Conservation (phyloP, 306 rosid species). For the Aeschynomene evenia region DNA sequence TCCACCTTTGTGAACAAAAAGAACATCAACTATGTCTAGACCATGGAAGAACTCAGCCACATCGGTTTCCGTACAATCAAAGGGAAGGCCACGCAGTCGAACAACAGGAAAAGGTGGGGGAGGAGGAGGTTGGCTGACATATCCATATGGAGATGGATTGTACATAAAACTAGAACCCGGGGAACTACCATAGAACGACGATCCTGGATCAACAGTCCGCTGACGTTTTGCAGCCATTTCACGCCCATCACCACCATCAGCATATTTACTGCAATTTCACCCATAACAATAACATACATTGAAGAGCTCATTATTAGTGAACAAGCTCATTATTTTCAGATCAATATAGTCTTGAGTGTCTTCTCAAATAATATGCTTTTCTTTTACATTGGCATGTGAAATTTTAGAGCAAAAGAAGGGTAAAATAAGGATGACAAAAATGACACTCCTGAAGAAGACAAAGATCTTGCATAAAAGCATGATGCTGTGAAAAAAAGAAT, state of each 20-base stretch:
- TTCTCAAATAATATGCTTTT: neutral
- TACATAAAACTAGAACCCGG: slow-evolving; percentile 76
- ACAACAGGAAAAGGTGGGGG: slow-evolving; percentile 91
- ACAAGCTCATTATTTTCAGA: neutral
- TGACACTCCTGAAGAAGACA: neutral
- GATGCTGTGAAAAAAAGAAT: neutral
- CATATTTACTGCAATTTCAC: slow-evolving; percentile 47
- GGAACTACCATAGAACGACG: slow-evolving; percentile 77
- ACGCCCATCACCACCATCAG: slow-evolving; percentile 78
- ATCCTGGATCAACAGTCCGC: slow-evolving; percentile 71
- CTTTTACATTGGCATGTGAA: neutral
- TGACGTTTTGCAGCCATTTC: slow-evolving; percentile 96
- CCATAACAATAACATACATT: slow-evolving; percentile 25
- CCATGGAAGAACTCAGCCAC: slow-evolving; percentile 95
- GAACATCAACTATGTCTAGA: slow-evolving; percentile 85
- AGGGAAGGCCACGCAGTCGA: slow-evolving; percentile 87
- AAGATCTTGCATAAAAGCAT: neutral
- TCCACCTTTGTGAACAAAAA: slow-evolving; percentile 76
- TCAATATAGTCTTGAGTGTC: neutral
- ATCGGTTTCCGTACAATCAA: slow-evolving; percentile 83
- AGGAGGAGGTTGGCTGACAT: slow-evolving; percentile 76
- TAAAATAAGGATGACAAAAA: neutral
- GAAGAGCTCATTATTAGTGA: slow-evolving; percentile 28
- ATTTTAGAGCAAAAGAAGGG: slow-evolving; percentile 7
- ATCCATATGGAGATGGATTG: slow-evolving; percentile 79